Evolutionary conservation across 495 filamentous ascomycete genomes (phyloP).

Genomic region (Trichocladium antarcticum): DNA sequence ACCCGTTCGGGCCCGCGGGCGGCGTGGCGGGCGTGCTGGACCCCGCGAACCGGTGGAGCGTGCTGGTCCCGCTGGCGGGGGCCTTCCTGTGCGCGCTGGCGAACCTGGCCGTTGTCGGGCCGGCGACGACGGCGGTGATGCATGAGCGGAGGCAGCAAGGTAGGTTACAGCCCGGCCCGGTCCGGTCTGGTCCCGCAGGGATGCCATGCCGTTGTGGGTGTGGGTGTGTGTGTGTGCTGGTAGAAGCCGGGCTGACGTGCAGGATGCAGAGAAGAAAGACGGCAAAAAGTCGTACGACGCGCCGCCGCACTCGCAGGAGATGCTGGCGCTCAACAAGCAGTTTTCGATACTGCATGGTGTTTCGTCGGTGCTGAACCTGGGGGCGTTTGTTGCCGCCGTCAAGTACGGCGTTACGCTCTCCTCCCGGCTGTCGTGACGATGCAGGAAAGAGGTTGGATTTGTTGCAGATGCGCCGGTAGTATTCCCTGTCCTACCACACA

Average conservation of each 20-base stretch:
- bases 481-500: background rate
- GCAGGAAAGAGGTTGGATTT: background rate
- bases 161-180: conserved; percentile 24
- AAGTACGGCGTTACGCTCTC: conserved; percentile 64
- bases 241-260: too few relatives aligned
- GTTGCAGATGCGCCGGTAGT: background rate
- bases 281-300: conserved; percentile 72
- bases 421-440: conserved; percentile 36
- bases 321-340: conserved; percentile 66
- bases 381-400: conserved; percentile 51
- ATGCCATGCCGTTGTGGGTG: too few relatives aligned
- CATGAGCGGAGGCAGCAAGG: conserved; percentile 63
- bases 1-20: conserved; percentile 20
- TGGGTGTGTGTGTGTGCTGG: too few relatives aligned
- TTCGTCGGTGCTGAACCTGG: conserved; percentile 63
- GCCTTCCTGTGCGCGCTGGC: conserved; percentile 52
- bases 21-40: conserved; percentile 48
- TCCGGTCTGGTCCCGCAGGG: too few relatives aligned
- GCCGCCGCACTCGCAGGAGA: conserved; percentile 65
- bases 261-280: conserved; percentile 42
- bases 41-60: conserved; percentile 43
- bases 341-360: conserved; percentile 72
- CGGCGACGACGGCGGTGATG: conserved; percentile 62
- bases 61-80: conserved; percentile 53
- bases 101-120: conserved; percentile 60